Conservation (phyloP, 2,329 filamentous ascomycete species). For the Talaromyces marneffei region DNA sequence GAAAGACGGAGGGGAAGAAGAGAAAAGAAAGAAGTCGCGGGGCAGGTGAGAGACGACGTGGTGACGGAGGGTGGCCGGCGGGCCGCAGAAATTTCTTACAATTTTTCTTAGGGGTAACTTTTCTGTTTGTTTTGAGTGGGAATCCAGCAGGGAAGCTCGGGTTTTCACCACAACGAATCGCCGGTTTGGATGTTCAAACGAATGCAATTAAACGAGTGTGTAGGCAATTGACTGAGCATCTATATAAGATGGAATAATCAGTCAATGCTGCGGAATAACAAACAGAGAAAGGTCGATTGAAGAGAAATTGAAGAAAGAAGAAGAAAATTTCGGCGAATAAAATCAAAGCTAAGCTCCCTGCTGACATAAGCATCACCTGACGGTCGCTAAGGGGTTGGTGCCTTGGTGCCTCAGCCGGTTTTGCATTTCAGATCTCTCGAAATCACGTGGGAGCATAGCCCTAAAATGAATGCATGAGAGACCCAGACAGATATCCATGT, state of each 20-base stretch:
- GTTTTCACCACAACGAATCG: background rate
- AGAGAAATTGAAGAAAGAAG: background rate
- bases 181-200: background rate
- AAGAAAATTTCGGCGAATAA: conserved; percentile 7
- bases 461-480: background rate
- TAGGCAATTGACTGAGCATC: background rate
- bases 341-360: background rate
- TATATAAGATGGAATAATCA: background rate
- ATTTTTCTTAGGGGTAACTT: background rate
- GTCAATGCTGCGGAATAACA: background rate
- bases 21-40: conserved; percentile 46
- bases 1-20: conserved; percentile 44
- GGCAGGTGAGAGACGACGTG: conserved; percentile 25
- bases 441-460: background rate
- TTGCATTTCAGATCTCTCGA: background rate
- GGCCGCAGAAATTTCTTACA: conserved; percentile 15
- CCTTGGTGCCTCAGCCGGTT: background rate
- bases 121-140: background rate
- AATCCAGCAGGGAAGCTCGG: conserved; percentile 4
- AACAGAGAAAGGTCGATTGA: background rate
- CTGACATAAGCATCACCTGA: background rate
- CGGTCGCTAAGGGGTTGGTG: background rate
- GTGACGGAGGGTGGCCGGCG: conserved; percentile 24
- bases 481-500: background rate
- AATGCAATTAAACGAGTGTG: conserved; percentile 1